Conservation (phyloP, 164 flowering plant species). For the Litsea cubeba region DNA sequence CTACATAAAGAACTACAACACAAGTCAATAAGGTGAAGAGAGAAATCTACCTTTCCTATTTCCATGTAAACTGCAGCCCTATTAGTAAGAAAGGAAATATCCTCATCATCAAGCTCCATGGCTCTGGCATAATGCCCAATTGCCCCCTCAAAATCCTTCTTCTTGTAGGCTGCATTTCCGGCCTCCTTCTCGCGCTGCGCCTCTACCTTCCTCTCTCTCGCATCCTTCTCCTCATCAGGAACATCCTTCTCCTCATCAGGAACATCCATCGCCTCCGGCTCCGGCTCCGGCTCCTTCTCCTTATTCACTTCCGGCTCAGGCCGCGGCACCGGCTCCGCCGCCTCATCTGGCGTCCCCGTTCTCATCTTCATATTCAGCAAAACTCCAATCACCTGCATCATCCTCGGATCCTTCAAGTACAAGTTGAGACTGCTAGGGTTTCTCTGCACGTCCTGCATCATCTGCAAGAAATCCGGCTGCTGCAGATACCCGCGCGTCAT, state of each 20-base stretch:
- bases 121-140: constrained; percentile 72
- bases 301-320: constrained; percentile 14
- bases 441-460: constrained; percentile 85
- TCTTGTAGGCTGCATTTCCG: constrained; percentile 91
- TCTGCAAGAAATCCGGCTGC: constrained; percentile 81
- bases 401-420: constrained; percentile 78
- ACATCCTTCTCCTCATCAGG: constrained; percentile 61
- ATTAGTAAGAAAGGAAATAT: constrained; percentile 80
- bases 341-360: constrained; percentile 36
- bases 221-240: constrained; percentile 55
- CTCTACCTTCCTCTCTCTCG: constrained; percentile 50
- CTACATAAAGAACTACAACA: too few relatives aligned
- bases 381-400: constrained; percentile 82
- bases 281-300: constrained; percentile 35
- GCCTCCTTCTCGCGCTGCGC: constrained; percentile 86
- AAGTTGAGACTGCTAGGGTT: constrained; percentile 72
- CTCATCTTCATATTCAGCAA: constrained; percentile 60
- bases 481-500: constrained; percentile 54
- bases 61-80: constrained; percentile 96
- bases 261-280: constrained; percentile 50
- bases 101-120: constrained; percentile 74
- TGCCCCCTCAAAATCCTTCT: constrained; percentile 91
- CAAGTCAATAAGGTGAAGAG: background rate
- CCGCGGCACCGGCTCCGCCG: constrained; percentile 35
- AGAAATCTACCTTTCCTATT: constrained; percentile 74